phyloP scores from a whole-genome alignment of 768 basidiomycete genomes.

The Rhodotorula toruloides region DNA sequence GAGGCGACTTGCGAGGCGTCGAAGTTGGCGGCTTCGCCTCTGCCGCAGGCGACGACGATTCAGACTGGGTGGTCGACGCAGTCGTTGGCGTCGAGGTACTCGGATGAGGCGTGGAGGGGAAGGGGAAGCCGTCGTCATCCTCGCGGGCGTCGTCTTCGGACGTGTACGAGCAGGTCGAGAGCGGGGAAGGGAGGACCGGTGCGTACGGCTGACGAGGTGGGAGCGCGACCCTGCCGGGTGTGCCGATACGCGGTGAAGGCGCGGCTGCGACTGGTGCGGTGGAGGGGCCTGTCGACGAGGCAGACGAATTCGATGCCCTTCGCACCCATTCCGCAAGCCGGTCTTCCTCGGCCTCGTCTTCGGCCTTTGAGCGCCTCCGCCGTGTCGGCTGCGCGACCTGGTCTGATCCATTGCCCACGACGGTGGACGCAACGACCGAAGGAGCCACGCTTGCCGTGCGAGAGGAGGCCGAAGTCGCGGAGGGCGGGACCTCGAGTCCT shows the following conservation, averaged over 20 bases:
- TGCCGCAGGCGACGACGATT: not conserved
- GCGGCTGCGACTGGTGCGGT: not conserved
- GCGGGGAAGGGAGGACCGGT: conserved; percentile 20
- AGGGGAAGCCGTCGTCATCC: conserved; percentile 21
- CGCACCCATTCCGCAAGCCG: conserved; percentile 10
- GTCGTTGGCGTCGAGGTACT: not conserved
- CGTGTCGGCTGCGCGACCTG: no score
- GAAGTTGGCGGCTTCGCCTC: not conserved
- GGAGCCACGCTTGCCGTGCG: no score
- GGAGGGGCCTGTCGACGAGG: not conserved
- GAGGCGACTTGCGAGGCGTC: not conserved
- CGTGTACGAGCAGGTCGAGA: conserved; percentile 26
- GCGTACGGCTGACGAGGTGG: conserved; percentile 18
- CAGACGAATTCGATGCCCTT: not conserved
- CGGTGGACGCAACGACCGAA: no score
- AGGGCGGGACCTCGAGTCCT: no score
- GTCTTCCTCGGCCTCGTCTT: not conserved
- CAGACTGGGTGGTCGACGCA: not conserved
- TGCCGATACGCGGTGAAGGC: not conserved
- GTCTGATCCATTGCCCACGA: no score
- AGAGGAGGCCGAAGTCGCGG: no score
- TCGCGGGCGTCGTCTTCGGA: conserved; percentile 4
- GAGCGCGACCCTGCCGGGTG: not conserved
- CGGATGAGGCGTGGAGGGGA: conserved; percentile 4
- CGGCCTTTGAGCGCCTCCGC: no score